These are phyloP conservation scores for Eutypa lata DNA, from an alignment of 2,329 filamentous ascomycete species.

Conservation along the genomic window DNA sequence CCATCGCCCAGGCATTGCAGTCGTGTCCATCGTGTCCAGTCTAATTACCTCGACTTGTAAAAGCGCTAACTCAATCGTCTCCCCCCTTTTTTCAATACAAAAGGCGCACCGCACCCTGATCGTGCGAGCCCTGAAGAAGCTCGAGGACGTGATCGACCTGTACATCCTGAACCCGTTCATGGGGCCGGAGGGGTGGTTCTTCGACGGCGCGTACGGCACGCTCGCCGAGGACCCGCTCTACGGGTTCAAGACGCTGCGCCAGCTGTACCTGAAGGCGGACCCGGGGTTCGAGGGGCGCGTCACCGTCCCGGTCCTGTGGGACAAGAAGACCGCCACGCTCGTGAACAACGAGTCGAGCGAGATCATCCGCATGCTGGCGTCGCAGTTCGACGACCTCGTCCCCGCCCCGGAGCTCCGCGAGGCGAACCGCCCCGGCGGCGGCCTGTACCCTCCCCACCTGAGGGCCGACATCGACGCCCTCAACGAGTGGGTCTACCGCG, in stretches of 20 bases:
- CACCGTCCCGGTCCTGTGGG: slow-evolving; percentile 72
- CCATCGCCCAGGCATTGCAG: neutral
- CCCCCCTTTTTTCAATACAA: no score
- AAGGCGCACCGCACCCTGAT: slow-evolving; percentile 73
- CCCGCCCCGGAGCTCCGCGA: slow-evolving; percentile 49
- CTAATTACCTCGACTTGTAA: neutral
- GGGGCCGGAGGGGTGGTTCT: slow-evolving; percentile 54
- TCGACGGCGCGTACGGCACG: slow-evolving; percentile 41
- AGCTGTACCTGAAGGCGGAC: slow-evolving; percentile 69
- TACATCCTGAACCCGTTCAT: slow-evolving; percentile 69
- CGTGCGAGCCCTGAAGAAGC: slow-evolving; percentile 67
- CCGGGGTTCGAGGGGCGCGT: slow-evolving; percentile 66
- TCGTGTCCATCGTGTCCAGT: no score
- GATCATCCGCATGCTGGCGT: slow-evolving; percentile 81
- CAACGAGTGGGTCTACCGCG: slow-evolving; percentile 65
- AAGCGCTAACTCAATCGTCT: no score
- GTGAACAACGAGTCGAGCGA: slow-evolving; percentile 83
- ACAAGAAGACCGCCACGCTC: slow-evolving; percentile 65
- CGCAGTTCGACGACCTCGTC: slow-evolving; percentile 64
- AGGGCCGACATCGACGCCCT: slow-evolving; percentile 58
- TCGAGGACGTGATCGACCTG: slow-evolving; percentile 65
- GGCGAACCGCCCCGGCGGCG: slow-evolving; percentile 43
- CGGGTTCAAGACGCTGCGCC: slow-evolving; percentile 62
- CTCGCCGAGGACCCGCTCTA: slow-evolving; percentile 59
- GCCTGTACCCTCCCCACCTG: slow-evolving; percentile 55